Conservation (phyloP, 805 yeast species). For the Priceomyces carsonii region DNA sequence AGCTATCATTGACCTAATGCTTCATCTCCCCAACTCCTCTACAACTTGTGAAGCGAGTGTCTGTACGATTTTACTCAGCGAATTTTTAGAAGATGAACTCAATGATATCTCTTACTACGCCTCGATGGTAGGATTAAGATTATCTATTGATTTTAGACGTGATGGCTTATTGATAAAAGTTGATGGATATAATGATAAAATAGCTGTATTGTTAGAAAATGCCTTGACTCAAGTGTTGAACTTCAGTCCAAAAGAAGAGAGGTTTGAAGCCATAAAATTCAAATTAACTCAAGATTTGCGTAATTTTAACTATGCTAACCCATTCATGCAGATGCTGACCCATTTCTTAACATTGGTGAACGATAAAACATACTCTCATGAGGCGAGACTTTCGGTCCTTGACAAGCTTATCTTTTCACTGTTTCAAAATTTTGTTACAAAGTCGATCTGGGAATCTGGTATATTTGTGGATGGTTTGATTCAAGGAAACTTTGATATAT, state of each 20-base stretch:
- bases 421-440: conserved; percentile 49
- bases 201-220: conserved; percentile 59
- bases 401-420: conserved; percentile 48
- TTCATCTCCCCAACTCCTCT: conserved; percentile 65
- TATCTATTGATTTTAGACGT: conserved; percentile 56
- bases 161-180: conserved; percentile 72
- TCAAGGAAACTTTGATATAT: conserved; percentile 66
- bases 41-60: conserved; percentile 60
- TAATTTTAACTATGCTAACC: conserved; percentile 72
- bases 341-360: conserved; percentile 65
- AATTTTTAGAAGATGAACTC: conserved; percentile 72
- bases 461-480: conserved; percentile 70
- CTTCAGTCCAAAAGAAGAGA: conserved; percentile 51
- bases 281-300: conserved; percentile 59
- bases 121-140: conserved; percentile 71
- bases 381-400: conserved; percentile 57
- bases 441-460: conserved; percentile 50
- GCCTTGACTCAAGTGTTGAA: conserved; percentile 54
- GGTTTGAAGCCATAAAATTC: conserved; percentile 70
- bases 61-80: conserved; percentile 62
- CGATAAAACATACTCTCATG: conserved; percentile 66
- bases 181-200: conserved; percentile 83
- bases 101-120: conserved; percentile 83
- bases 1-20: conserved; percentile 63
- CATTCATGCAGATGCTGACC: conserved; percentile 74